phyloP scores from a whole-genome alignment of 2,329 filamentous ascomycete genomes.

The Nectriaceae sp. region DNA sequence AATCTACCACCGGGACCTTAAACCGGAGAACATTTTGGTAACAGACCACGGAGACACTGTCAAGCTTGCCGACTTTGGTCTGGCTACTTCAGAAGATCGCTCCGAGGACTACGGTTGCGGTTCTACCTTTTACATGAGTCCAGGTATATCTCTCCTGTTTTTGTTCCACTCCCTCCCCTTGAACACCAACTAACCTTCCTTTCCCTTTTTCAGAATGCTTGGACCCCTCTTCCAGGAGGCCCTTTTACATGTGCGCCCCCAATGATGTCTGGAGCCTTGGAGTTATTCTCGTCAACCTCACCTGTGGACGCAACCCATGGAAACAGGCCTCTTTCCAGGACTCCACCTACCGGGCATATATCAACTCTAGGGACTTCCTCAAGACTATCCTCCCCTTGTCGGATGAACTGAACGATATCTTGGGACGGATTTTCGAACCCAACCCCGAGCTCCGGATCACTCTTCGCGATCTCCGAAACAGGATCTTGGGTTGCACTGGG shows the following conservation, averaged over 20 bases:
- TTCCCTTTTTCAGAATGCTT: conserved; percentile 71
- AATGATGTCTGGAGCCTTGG: conserved; percentile 99
- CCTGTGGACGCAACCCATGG: conserved; percentile 98
- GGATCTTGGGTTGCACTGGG: conserved; percentile 74
- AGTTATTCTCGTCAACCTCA: conserved; percentile 95
- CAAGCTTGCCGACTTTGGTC: conserved; percentile 95
- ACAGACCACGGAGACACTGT: conserved; percentile 85
- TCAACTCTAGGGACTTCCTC: conserved; percentile 82
- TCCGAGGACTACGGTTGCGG: conserved; percentile 97
- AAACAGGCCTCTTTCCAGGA: conserved; percentile 94
- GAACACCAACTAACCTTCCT: conserved; percentile 30
- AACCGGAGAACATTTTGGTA: conserved; percentile 97
- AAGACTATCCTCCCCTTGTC: conserved; percentile 91
- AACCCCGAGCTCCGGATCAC: conserved; percentile 82
- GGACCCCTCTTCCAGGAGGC: conserved; percentile 71
- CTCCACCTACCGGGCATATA: conserved; percentile 90
- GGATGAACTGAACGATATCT: conserved; percentile 83
- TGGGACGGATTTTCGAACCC: conserved; percentile 84
- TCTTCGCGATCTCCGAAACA: conserved; percentile 73
- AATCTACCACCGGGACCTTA: conserved; percentile 96
- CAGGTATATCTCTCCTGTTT: conserved; percentile 65
- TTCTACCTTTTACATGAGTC: conserved; percentile 99
- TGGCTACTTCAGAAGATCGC: conserved; percentile 80
- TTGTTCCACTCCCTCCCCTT: conserved; percentile 10
- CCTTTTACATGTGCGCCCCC: conserved; percentile 86